Conservation (phyloP, 2,329 filamentous ascomycete species). For the Exophiala xenobiotica region DNA sequence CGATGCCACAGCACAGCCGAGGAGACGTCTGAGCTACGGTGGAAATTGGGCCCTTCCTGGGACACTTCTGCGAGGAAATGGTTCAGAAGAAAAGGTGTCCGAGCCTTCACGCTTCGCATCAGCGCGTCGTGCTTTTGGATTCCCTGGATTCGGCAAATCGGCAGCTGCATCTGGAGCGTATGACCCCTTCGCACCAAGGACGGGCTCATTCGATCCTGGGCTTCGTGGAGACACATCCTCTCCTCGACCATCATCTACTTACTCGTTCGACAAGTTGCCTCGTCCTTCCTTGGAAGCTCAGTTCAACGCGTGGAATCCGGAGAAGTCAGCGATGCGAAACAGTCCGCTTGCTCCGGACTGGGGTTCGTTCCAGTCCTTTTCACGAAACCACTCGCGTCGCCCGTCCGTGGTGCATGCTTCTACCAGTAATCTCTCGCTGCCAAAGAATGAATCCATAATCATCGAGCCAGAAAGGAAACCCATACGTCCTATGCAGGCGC, state of each 20-base stretch:
- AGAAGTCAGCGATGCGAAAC: constrained; percentile 55
- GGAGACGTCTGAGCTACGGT: constrained; percentile 57
- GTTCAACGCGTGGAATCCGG: constrained; percentile 66
- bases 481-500: constrained; percentile 57
- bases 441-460: constrained; percentile 47
- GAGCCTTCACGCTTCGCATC: constrained; percentile 34
- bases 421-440: constrained; percentile 59
- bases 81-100: constrained; percentile 36
- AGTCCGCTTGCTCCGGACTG: constrained; percentile 56
- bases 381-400: constrained; percentile 73
- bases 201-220: constrained; percentile 48
- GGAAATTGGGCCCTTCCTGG: constrained; percentile 54
- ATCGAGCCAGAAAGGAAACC: constrained; percentile 41
- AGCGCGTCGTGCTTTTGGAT: constrained; percentile 41
- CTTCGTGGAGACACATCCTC: constrained; percentile 46
- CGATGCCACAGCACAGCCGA: constrained; percentile 50
- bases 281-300: constrained; percentile 76
- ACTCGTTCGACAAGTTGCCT: constrained; percentile 62
- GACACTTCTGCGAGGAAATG: constrained; percentile 43
- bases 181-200: constrained; percentile 48
- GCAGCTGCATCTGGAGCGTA: constrained; percentile 41
- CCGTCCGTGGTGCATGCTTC: constrained; percentile 78
- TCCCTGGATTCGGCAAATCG: constrained; percentile 34
- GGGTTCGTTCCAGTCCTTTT: constrained; percentile 62
- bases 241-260: constrained; percentile 51